Percentiles rank a stretch among this genome's conserved stretches.
Evolutionary conservation across 768 basidiomycete species (phyloP).

Genomic region (Mycena rebaudengoi): DNA sequence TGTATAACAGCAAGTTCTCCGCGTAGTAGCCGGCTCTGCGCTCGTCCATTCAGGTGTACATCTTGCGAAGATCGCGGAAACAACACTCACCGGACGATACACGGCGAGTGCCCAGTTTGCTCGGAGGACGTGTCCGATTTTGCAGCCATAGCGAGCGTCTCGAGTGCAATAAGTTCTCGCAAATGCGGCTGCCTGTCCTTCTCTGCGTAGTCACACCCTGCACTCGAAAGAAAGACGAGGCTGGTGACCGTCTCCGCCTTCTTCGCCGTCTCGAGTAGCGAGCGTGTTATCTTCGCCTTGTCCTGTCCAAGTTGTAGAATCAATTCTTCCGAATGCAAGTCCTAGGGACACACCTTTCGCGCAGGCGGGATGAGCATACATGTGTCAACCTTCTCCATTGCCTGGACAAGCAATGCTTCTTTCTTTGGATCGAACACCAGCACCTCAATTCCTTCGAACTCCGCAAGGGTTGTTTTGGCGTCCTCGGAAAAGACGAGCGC

Average conservation of each 20-base stretch:
- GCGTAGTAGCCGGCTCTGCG: conserved; percentile 14
- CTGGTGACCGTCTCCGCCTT: conserved; percentile 4
- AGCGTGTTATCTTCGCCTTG: conserved; percentile 8
- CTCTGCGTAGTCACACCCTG: conserved; percentile 34
- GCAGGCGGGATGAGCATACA: conserved; percentile 15
- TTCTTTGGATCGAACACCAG: conserved; percentile 14
- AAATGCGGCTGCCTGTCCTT: conserved; percentile 38
- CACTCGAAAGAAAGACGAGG: neutral
- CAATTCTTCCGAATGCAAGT: neutral
- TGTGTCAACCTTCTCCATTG: conserved; percentile 11
- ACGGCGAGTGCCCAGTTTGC: conserved; percentile 36
- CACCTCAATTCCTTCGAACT: conserved; percentile 4
- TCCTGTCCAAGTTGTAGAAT: neutral
- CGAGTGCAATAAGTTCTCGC: conserved; percentile 42
- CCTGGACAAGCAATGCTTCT: conserved; percentile 1
- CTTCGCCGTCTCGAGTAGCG: conserved; percentile 2
- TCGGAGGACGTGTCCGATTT: conserved; percentile 31
- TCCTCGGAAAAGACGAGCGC: conserved; percentile 29
- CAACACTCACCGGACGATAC: conserved; percentile 15
- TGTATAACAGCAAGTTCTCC: conserved; percentile 9
- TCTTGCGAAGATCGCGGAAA: neutral
- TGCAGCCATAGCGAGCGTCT: conserved; percentile 34
- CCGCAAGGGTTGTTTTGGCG: conserved; percentile 27
- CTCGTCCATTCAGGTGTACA: neutral
- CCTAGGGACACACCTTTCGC: conserved; percentile 3